These are phyloP conservation scores for Komagataella mondaviorum DNA, from an alignment of 805 yeast species.

Conservation along the genomic window DNA sequence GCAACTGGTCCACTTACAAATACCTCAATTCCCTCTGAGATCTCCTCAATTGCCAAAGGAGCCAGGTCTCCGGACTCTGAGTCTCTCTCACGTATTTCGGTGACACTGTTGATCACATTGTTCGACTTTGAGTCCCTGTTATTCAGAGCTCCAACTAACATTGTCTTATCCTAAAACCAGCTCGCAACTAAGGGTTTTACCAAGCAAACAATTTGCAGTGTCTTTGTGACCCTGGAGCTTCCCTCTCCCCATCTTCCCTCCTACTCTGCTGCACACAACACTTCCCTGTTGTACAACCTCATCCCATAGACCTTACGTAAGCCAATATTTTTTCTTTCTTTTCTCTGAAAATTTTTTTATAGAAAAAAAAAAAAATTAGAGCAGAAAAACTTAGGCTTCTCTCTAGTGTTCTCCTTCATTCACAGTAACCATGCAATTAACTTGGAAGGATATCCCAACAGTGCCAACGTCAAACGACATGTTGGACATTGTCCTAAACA, in stretches of 20 bases:
- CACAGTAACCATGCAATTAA: constrained; percentile 61
- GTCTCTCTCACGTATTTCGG: not conserved
- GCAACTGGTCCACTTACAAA: not conserved
- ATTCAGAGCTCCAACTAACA: not conserved
- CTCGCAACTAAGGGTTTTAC: too few relatives aligned
- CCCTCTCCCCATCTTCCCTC: not conserved
- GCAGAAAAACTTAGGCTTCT: not conserved
- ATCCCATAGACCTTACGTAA: not conserved
- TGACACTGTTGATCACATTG: not conserved
- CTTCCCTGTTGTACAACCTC: not conserved
- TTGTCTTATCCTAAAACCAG: not conserved
- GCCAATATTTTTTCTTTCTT: not conserved
- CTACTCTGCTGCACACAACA: not conserved
- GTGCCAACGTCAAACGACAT: constrained; percentile 87
- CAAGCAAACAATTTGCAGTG: not conserved
- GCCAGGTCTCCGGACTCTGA: not conserved
- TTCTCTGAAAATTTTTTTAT: constrained; percentile 1
- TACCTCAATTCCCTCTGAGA: not conserved
- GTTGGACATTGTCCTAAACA: constrained; percentile 90
- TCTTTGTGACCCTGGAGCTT: not conserved
- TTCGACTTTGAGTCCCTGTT: not conserved
- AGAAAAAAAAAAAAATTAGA: not conserved
- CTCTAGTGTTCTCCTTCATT: not conserved
- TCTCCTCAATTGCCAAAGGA: not conserved
- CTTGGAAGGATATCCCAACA: constrained; percentile 97